Conservation (phyloP, 1,284 basidiomycete species). For the Takashimella tepidaria region DNA sequence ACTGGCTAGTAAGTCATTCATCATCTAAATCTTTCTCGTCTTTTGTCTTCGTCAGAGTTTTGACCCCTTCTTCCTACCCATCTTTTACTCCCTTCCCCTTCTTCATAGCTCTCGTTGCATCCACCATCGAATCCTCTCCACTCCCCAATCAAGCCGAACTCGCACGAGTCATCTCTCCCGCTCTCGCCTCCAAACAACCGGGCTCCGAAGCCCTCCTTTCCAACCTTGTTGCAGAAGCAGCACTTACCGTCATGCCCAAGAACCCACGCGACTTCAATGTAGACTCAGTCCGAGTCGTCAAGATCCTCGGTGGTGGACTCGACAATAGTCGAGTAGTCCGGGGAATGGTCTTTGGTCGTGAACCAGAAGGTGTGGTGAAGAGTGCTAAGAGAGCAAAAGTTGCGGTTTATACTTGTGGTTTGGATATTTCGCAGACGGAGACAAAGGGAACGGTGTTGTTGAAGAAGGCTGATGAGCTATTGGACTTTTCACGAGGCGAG, state of each 20-base stretch:
- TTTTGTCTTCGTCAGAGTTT: neutral
- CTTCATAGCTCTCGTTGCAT: constrained; percentile 42
- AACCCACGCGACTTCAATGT: constrained; percentile 92
- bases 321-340: constrained; percentile 79
- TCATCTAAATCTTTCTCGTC: neutral
- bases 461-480: constrained; percentile 92
- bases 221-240: constrained; percentile 84
- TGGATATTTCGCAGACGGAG: constrained; percentile 94
- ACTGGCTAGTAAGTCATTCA: constrained; percentile 75
- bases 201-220: constrained; percentile 83
- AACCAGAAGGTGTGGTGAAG: constrained; percentile 85
- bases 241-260: constrained; percentile 80
- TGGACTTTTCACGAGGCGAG: constrained; percentile 93
- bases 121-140: constrained; percentile 51
- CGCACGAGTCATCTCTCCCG: constrained; percentile 74
- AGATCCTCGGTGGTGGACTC: constrained; percentile 92
- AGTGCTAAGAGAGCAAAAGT: constrained; percentile 79
- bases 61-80: neutral
- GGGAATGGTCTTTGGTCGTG: constrained; percentile 97
- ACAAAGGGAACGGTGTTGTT: constrained; percentile 98
- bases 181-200: constrained; percentile 96
- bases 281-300: constrained; percentile 96
- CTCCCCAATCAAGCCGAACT: constrained; percentile 76
- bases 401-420: constrained; percentile 85
- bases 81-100: constrained; percentile 44